A percentile compares a stretch with the other conserved stretches of the same genome.
These are phyloP conservation scores for Vinca minor DNA, from an alignment of 257 asterid species.

Conservation along the genomic window DNA sequence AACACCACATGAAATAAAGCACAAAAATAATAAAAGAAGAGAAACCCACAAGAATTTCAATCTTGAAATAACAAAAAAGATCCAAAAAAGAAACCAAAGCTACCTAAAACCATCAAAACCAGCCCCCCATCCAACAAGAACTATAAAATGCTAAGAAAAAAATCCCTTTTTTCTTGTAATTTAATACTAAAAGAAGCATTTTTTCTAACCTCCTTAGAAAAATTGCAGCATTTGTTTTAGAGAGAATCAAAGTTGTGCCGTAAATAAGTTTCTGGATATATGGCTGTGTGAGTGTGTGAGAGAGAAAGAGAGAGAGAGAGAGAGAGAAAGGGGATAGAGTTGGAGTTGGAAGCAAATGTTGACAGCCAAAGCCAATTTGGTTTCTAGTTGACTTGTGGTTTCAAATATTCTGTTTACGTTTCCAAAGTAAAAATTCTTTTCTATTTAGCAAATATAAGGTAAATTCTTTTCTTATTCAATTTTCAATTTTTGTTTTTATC, in stretches of 20 bases:
- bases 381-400: slow-evolving; percentile 4
- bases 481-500: too few relatives aligned
- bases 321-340: not conserved
- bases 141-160: not conserved
- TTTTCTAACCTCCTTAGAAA: not conserved
- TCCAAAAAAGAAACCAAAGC: not conserved
- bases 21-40: not conserved
- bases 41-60: not conserved
- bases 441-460: too few relatives aligned
- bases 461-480: too few relatives aligned
- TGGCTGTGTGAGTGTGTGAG: not conserved
- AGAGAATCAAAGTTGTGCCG: not conserved
- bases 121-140: not conserved
- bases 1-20: not conserved
- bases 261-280: not conserved
- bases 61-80: not conserved
- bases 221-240: slow-evolving; percentile 4
- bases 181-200: not conserved
- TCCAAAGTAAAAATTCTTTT: too few relatives aligned
- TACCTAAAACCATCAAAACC: not conserved
- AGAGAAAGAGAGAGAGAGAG: not conserved
- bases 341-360: not conserved
- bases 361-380: slow-evolving; percentile 1
- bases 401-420: not conserved
- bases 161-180: not conserved